These are phyloP conservation scores for Podaxis sp. DNA, from an alignment of 768 basidiomycete species.

Conservation along the genomic window DNA sequence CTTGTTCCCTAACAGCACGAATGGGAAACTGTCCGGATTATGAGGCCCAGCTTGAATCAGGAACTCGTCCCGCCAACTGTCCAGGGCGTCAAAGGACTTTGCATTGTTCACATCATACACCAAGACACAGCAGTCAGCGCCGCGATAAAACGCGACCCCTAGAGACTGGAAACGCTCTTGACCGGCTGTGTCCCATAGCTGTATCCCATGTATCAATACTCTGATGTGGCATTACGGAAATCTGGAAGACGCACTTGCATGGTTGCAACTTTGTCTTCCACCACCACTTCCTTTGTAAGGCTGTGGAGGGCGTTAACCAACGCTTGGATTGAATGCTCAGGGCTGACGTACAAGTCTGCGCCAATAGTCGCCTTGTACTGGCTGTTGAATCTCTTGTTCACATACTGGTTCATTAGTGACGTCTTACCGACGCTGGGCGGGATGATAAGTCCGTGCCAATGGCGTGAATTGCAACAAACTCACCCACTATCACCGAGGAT, in stretches of 20 bases:
- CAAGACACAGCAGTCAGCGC: constrained; percentile 97
- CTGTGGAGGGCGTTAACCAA: constrained; percentile 31
- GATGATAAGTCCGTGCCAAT: constrained; percentile 12
- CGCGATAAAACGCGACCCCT: constrained; percentile 98
- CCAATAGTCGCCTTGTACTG: constrained; percentile 99
- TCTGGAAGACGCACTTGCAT: constrained; percentile 71
- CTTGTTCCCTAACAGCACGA: constrained; percentile 99
- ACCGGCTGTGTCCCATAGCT: constrained; percentile 99
- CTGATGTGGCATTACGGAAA: background rate
- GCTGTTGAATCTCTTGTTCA: constrained; percentile 98
- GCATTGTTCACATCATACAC: constrained; percentile 99
- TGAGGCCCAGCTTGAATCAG: constrained; percentile 98
- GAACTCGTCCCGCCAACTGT: constrained; percentile 99
- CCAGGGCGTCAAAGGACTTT: constrained; percentile 97
- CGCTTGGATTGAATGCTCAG: constrained; percentile 17
- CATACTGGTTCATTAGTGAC: constrained; percentile 99
- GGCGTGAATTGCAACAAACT: constrained; percentile 22
- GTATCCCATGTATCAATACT: constrained; percentile 3
- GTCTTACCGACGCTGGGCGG: constrained; percentile 92
- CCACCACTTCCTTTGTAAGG: constrained; percentile 97
- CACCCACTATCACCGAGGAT: constrained; percentile 97
- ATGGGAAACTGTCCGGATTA: constrained; percentile 99
- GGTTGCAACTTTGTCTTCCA: constrained; percentile 95
- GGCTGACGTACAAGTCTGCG: constrained; percentile 79
- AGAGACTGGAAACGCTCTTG: constrained; percentile 99